phyloP scores from a whole-genome alignment of 148 eudicot genomes.

The Agrostemma githago region DNA sequence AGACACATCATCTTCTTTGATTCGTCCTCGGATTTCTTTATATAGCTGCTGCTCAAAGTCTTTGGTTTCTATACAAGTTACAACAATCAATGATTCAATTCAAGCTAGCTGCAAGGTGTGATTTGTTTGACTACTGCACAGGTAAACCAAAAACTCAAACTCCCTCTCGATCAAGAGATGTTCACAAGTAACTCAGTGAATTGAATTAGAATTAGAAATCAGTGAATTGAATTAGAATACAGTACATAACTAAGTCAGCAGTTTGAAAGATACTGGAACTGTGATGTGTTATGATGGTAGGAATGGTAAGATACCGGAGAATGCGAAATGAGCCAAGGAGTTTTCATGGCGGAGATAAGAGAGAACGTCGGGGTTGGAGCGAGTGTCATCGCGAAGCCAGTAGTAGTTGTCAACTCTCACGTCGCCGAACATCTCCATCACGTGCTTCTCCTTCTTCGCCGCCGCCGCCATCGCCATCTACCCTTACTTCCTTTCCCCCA shows the following conservation, averaged over 20 bases:
- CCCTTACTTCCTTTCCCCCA: not conserved
- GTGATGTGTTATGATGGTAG: too few relatives aligned
- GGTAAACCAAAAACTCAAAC: too few relatives aligned
- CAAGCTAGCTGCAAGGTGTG: too few relatives aligned
- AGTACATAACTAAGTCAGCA: too few relatives aligned
- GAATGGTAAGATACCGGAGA: slow-evolving; percentile 51
- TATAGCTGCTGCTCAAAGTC: slow-evolving; percentile 61
- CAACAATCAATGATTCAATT: not conserved
- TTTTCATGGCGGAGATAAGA: slow-evolving; percentile 62
- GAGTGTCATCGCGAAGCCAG: slow-evolving; percentile 89
- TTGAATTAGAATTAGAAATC: too few relatives aligned
- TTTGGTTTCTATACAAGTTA: slow-evolving; percentile 50
- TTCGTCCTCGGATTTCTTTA: slow-evolving; percentile 74
- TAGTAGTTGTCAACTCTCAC: slow-evolving; percentile 71
- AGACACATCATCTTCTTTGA: slow-evolving; percentile 83
- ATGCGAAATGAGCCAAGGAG: slow-evolving; percentile 46
- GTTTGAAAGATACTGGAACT: too few relatives aligned
- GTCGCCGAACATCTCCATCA: slow-evolving; percentile 80
- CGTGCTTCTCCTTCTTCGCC: slow-evolving; percentile 61
- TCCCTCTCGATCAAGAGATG: too few relatives aligned
- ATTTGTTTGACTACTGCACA: too few relatives aligned
- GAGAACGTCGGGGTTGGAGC: slow-evolving; percentile 58
- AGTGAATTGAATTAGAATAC: too few relatives aligned
- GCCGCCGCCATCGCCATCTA: slow-evolving; percentile 36
- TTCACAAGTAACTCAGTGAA: too few relatives aligned